Percentiles rank a stretch among this genome's conserved stretches.
Evolutionary conservation across 2,329 filamentous ascomycete species (phyloP).

Genomic region (Botrytis elliptica): DNA sequence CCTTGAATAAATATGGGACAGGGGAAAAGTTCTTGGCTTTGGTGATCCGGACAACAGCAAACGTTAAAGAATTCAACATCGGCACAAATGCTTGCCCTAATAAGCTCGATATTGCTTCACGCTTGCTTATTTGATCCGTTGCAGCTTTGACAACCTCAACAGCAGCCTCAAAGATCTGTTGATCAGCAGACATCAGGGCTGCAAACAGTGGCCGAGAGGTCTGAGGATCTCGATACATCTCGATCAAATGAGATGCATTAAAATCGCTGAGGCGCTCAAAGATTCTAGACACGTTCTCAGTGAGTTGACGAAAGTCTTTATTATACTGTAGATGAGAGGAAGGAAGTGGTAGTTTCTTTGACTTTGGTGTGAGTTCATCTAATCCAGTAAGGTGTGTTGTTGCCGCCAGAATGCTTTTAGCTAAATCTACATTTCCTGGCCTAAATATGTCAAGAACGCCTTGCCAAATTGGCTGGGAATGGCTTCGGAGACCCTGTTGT

Average conservation of each 20-base stretch:
- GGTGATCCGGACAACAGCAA: slow-evolving; percentile 45
- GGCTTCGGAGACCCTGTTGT: slow-evolving; percentile 64
- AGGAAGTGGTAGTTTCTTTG: slow-evolving; percentile 42
- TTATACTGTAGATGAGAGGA: slow-evolving; percentile 75
- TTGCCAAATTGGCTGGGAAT: slow-evolving; percentile 78
- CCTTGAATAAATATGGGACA: slow-evolving; percentile 56
- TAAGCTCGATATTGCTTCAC: slow-evolving; percentile 50
- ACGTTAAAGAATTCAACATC: slow-evolving; percentile 47
- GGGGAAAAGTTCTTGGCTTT: slow-evolving; percentile 53
- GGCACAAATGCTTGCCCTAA: slow-evolving; percentile 47
- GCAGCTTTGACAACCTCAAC: slow-evolving; percentile 81
- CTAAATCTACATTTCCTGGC: slow-evolving; percentile 67
- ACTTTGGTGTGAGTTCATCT: slow-evolving; percentile 60
- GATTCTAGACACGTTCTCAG: slow-evolving; percentile 65
- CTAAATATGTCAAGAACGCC: slow-evolving; percentile 67
- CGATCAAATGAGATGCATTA: slow-evolving; percentile 63
- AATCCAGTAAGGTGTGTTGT: slow-evolving; percentile 68
- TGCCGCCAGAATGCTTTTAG: slow-evolving; percentile 62
- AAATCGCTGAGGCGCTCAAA: slow-evolving; percentile 80
- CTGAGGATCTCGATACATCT: slow-evolving; percentile 65
- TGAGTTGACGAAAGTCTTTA: slow-evolving; percentile 61
- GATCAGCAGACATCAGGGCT: slow-evolving; percentile 76
- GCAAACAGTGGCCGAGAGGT: slow-evolving; percentile 74
- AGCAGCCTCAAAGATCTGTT: slow-evolving; percentile 74
- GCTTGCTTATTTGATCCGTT: slow-evolving; percentile 61